These are phyloP conservation scores for Schoenoplectus triqueter DNA, from an alignment of 202 grass and related monocot genomes.

Conservation along the genomic window DNA sequence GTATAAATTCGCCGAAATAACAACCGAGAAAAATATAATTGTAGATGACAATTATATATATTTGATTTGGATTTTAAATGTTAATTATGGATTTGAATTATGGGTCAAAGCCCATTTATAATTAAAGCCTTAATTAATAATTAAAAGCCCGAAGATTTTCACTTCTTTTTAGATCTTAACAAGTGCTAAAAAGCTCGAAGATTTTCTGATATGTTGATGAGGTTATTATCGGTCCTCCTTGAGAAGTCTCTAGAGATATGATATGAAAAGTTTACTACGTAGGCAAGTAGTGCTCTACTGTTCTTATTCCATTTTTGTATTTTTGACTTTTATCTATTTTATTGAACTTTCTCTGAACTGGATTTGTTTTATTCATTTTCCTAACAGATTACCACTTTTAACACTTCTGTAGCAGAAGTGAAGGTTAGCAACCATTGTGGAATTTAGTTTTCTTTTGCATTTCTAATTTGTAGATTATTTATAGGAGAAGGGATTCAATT, in stretches of 20 bases:
- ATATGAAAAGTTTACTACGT: conserved; percentile 40
- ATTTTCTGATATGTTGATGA: conserved; percentile 93
- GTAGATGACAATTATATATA: too few relatives aligned
- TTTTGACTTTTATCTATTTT: background rate
- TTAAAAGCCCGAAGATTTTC: too few relatives aligned
- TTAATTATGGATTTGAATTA: too few relatives aligned
- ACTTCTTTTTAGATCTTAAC: conserved; percentile 73
- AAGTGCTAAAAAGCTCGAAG: conserved; percentile 82
- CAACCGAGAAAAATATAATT: too few relatives aligned
- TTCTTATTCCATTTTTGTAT: background rate
- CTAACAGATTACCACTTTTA: conserved; percentile 70
- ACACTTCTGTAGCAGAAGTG: conserved; percentile 68
- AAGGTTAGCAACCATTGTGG: too few relatives aligned
- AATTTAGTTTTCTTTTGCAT: too few relatives aligned
- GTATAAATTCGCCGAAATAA: too few relatives aligned
- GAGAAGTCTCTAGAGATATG: conserved; percentile 88
- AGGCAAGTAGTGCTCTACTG: background rate
- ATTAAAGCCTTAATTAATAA: too few relatives aligned
- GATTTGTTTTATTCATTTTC: conserved; percentile 20
- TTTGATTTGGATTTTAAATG: too few relatives aligned
- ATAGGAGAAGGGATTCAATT: too few relatives aligned
- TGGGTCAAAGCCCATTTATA: too few relatives aligned
- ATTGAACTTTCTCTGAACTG: background rate
- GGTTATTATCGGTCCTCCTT: conserved; percentile 86
- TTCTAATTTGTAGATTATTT: too few relatives aligned